A percentile compares a stretch with the other conserved stretches of the same genome.
Evolutionary conservation across 2,329 filamentous ascomycete genomes (phyloP).

Genomic region (Aureobasidium sp.): DNA sequence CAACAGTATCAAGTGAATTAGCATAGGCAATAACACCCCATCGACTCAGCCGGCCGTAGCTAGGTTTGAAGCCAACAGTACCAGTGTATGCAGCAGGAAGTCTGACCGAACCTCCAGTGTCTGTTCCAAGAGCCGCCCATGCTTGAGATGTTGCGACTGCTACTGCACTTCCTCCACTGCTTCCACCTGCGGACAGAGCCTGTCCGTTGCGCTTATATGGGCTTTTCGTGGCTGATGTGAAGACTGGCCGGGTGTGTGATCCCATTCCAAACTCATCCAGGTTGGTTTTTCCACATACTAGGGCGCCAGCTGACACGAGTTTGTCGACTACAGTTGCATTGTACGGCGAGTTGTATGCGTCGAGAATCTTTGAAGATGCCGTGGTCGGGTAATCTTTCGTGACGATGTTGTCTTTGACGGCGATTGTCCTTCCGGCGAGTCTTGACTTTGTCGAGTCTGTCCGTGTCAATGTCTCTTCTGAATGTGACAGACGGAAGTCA

Average conservation of each 20-base stretch:
- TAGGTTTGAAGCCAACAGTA: slow-evolving; percentile 80
- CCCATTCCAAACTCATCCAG: slow-evolving; percentile 97
- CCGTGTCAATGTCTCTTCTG: not conserved
- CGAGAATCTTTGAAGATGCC: slow-evolving; percentile 69
- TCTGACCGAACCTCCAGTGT: slow-evolving; percentile 84
- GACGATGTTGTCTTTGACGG: slow-evolving; percentile 45
- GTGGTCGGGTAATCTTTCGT: slow-evolving; percentile 52
- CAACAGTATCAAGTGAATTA: slow-evolving; percentile 87
- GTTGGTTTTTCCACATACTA: slow-evolving; percentile 72
- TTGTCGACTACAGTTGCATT: slow-evolving; percentile 71
- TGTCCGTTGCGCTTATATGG: slow-evolving; percentile 28
- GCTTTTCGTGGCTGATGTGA: slow-evolving; percentile 56
- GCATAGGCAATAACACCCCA: slow-evolving; percentile 86
- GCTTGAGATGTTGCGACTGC: slow-evolving; percentile 61
- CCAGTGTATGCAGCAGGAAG: slow-evolving; percentile 83
- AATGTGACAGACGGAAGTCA: not conserved
- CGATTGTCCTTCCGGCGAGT: slow-evolving; percentile 30
- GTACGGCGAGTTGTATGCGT: slow-evolving; percentile 62
- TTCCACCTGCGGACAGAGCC: slow-evolving; percentile 66
- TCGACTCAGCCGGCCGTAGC: slow-evolving; percentile 77
- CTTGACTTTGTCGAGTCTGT: slow-evolving; percentile 8
- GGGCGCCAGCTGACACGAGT: slow-evolving; percentile 54
- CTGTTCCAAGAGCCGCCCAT: slow-evolving; percentile 73
- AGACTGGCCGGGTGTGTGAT: slow-evolving; percentile 65
- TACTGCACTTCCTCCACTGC: slow-evolving; percentile 87